Evolutionary conservation across 2,329 filamentous ascomycete genomes (phyloP), one percentile per base, ranked within the genome.

Genomic region (Falciphora oryzae): DNA sequence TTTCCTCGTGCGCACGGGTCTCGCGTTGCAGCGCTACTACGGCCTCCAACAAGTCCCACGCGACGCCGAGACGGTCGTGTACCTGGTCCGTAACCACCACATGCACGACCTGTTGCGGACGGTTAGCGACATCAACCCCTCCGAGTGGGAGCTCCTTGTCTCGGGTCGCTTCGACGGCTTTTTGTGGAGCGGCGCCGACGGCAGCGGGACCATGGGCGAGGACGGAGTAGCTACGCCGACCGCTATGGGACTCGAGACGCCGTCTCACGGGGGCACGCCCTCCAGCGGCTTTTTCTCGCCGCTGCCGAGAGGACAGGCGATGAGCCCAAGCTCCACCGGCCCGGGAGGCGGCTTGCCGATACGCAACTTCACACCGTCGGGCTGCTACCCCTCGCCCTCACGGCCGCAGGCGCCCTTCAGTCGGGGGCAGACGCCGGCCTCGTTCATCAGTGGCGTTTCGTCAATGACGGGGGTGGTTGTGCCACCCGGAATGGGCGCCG

Each of bases 81-180:
- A 92, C 73, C 85, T 98, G 61, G 84, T 97, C 68, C 92, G 90
- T 74, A 90, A 97, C 74, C 88, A 89, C 0, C 81, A 85, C 16
- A 86, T 95, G 61, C 94, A 98, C 74, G 90, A 95, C 71, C 87
- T 97, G 38, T 85, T 98, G 3, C 88, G 92, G 57, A 97, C 94
- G 0, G 83, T 97, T 62, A 89, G 91, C 50, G 92, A 93, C 63
- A 95, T 98, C 70, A 95, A 90, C 73, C 85, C 88, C 60, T 90
- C 91, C n/a, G 94, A 98, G 76, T 98, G 94, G 94, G 94, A 97
- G 67, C 96, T 98, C 64, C 82, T 98, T 16, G 92, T 90, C 5
- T 97, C 94, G 0, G 94, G 94, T 32, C 90, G 94, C 32, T 98
- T 98, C 71, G 93, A 97, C 73, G 94, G 94, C 4, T 98, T 98